Evolutionary conservation across 495 filamentous ascomycete genomes (phyloP).

Genomic region (Podospora comata): DNA sequence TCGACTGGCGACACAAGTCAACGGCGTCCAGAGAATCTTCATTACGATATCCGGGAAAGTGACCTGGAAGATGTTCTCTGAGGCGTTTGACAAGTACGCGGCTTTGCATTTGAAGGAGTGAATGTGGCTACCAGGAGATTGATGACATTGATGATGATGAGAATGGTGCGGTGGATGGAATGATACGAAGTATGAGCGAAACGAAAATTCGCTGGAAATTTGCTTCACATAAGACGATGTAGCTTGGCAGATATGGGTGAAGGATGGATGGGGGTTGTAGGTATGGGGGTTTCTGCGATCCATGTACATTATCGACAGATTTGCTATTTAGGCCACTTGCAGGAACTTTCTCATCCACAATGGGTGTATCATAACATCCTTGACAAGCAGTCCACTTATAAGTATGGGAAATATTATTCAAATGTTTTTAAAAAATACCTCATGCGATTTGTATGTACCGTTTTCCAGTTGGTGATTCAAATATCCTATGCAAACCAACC

Average conservation of each 20-base stretch:
- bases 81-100: not conserved
- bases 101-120: not conserved
- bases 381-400: not conserved
- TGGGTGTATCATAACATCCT: not conserved
- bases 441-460: not conserved
- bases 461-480: not conserved
- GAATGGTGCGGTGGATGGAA: not conserved
- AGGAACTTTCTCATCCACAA: not conserved
- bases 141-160: not conserved
- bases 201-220: not conserved
- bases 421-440: not conserved
- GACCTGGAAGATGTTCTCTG: not conserved
- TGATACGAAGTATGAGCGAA: not conserved
- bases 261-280: not conserved
- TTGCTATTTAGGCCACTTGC: not conserved
- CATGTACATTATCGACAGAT: not conserved
- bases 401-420: not conserved
- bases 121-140: not conserved
- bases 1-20: not conserved
- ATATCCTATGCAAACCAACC: not conserved
- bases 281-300: not conserved
- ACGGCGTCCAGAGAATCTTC: not conserved
- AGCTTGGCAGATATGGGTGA: not conserved
- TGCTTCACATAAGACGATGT: not conserved
- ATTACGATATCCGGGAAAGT: not conserved